A percentile compares a stretch with the other conserved stretches of the same genome.
Evolutionary conservation across 305 asterid genomes (phyloP).

Genomic region (Rubia peregrina): DNA sequence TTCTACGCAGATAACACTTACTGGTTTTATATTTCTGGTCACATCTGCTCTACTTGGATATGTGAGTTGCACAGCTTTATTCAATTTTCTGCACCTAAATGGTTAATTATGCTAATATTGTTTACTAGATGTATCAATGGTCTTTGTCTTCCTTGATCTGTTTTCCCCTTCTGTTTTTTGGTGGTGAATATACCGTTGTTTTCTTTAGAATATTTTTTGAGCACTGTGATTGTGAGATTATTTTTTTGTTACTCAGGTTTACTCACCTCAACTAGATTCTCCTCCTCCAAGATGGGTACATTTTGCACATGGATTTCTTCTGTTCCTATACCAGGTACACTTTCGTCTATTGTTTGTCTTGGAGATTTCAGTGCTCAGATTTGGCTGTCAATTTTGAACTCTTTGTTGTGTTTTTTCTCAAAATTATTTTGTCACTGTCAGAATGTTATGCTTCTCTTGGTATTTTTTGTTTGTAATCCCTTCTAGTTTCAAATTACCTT

Average conservation of each 20-base stretch:
- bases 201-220: background rate
- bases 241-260: conserved; percentile 44
- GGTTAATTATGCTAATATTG: background rate
- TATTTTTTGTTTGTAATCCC: background rate
- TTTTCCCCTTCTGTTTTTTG: background rate
- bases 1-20: conserved; percentile 69
- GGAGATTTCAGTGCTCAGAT: background rate
- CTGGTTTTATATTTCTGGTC: conserved; percentile 66
- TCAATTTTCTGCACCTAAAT: background rate
- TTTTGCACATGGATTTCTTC: conserved; percentile 76
- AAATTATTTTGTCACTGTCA: background rate
- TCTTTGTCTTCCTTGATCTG: conserved; percentile 8
- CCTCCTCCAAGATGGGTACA: conserved; percentile 98
- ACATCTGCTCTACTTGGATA: conserved; percentile 82
- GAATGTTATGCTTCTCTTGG: background rate
- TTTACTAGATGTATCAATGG: conserved; percentile 4
- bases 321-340: conserved; percentile 78
- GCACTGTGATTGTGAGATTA: background rate
- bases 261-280: conserved; percentile 82
- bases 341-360: background rate
- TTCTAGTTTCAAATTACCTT: background rate
- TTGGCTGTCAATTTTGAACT: background rate
- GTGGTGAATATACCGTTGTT: background rate
- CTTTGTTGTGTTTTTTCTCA: background rate
- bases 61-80: conserved; percentile 41